Evolutionary conservation across 805 yeast genomes (phyloP).

Genomic region (Candida ovalis): DNA sequence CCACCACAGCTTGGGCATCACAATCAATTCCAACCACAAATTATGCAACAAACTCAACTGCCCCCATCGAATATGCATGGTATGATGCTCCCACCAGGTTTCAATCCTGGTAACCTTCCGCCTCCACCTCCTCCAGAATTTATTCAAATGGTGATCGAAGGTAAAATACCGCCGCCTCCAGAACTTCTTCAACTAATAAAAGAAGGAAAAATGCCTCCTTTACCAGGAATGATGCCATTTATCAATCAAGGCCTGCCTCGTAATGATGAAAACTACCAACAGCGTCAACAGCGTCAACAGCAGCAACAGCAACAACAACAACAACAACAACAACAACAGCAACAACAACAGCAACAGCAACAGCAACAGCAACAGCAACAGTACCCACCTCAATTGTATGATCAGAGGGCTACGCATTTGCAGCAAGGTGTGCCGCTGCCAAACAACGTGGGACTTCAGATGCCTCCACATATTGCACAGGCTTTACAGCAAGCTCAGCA

Average conservation of each 20-base stretch:
- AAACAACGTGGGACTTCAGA: background rate
- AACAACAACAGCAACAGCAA: too few species aligned
- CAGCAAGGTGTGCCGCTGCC: conserved; percentile 3
- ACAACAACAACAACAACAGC: too few species aligned
- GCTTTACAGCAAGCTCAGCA: conserved; percentile 13
- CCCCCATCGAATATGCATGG: background rate
- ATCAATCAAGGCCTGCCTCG: background rate
- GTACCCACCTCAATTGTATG: background rate
- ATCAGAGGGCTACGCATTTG: too few species aligned
- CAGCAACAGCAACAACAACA: background rate
- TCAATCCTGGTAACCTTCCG: conserved; percentile 2
- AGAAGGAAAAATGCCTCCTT: conserved; percentile 28
- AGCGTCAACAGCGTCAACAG: background rate
- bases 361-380: background rate
- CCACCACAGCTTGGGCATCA: background rate
- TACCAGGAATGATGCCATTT: conserved; percentile 22
- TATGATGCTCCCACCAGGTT: conserved; percentile 4
- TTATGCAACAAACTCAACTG: conserved; percentile 2
- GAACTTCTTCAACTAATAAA: conserved; percentile 24
- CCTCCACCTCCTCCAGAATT: conserved; percentile 12
- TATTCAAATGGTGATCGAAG: conserved; percentile 3
- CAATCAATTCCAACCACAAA: background rate
- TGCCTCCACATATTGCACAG: background rate
- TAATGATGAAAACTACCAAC: background rate
- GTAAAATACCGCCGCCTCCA: conserved; percentile 25